Percentiles rank a stretch among this genome's conserved stretches.
Evolutionary conservation across 2,329 filamentous ascomycete genomes (phyloP).

Genomic region (Allantophomopsis cytisporea): DNA sequence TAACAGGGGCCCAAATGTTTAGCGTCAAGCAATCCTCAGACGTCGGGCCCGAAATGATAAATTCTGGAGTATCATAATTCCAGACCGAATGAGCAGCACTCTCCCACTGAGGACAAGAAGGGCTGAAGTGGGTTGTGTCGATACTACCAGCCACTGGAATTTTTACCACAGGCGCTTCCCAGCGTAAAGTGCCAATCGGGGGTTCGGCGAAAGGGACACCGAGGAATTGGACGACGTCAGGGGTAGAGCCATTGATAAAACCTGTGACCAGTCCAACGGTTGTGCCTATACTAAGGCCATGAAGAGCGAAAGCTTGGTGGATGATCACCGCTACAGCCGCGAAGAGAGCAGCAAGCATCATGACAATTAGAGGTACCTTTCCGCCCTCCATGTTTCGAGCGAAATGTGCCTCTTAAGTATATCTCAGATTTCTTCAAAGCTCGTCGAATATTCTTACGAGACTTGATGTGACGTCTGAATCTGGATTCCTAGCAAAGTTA

Average conservation of each 20-base stretch:
- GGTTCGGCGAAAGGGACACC: constrained; percentile 37
- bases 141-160: constrained; percentile 3
- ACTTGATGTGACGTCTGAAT: too few species aligned
- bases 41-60: constrained; percentile 3
- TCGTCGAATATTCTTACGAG: too few species aligned
- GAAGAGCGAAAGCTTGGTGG: background rate
- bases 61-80: background rate
- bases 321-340: background rate
- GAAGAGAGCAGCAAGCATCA: background rate
- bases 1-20: constrained; percentile 19
- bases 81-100: constrained; percentile 1
- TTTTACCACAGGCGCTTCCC: constrained; percentile 7
- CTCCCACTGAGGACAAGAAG: constrained; percentile 7
- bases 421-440: too few species aligned
- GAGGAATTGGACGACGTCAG: constrained; percentile 18
- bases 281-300: background rate
- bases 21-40: constrained; percentile 22
- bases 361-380: too few species aligned
- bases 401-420: too few species aligned
- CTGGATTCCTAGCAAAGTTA: too few species aligned
- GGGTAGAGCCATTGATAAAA: constrained; percentile 3
- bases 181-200: constrained; percentile 30
- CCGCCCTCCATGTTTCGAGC: too few species aligned
- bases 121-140: constrained; percentile 5
- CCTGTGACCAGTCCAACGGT: constrained; percentile 1